A percentile compares a stretch with the other conserved stretches of the same genome.
These are phyloP conservation scores for Aspergillus nanangensis DNA, from an alignment of 495 filamentous ascomycete species.

Conservation along the genomic window DNA sequence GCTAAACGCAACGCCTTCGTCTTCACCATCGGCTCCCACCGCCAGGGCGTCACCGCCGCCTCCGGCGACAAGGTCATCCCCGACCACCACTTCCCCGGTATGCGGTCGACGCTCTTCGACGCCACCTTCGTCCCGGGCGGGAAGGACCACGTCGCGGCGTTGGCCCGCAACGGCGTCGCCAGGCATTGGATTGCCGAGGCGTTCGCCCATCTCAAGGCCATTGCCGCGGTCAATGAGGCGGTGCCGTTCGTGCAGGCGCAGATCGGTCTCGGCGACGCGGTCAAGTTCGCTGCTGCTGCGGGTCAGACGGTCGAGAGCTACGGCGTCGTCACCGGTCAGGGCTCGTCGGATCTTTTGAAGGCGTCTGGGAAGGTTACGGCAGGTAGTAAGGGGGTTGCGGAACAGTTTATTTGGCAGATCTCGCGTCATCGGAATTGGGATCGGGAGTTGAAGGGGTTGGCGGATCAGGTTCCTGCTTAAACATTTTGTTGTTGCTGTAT, in stretches of 20 bases:
- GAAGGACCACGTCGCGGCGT: constrained; percentile 50
- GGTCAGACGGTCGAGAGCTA: constrained; percentile 52
- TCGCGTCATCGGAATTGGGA: constrained; percentile 66
- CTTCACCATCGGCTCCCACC: constrained; percentile 63
- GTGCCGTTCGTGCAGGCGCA: constrained; percentile 56
- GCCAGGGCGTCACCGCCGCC: constrained; percentile 50
- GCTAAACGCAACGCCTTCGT: constrained; percentile 60
- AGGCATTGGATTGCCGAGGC: constrained; percentile 82
- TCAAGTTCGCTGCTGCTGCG: constrained; percentile 50
- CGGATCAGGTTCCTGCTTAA: constrained; percentile 32
- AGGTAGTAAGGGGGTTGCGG: constrained; percentile 57
- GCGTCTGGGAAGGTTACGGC: constrained; percentile 18
- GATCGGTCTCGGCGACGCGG: constrained; percentile 45
- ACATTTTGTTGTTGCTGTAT: neutral
- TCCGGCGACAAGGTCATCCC: constrained; percentile 52
- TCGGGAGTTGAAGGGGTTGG: constrained; percentile 66
- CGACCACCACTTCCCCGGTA: constrained; percentile 77
- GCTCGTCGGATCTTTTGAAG: constrained; percentile 48
- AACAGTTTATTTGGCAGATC: constrained; percentile 62
- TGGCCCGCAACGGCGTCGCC: constrained; percentile 70
- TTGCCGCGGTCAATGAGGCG: constrained; percentile 69
- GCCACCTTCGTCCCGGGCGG: constrained; percentile 78
- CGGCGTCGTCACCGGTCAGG: constrained; percentile 34
- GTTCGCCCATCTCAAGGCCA: constrained; percentile 74
- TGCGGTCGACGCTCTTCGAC: constrained; percentile 85